Conservation (phyloP, 257 asterid genomes). For the Plantago ovata region DNA sequence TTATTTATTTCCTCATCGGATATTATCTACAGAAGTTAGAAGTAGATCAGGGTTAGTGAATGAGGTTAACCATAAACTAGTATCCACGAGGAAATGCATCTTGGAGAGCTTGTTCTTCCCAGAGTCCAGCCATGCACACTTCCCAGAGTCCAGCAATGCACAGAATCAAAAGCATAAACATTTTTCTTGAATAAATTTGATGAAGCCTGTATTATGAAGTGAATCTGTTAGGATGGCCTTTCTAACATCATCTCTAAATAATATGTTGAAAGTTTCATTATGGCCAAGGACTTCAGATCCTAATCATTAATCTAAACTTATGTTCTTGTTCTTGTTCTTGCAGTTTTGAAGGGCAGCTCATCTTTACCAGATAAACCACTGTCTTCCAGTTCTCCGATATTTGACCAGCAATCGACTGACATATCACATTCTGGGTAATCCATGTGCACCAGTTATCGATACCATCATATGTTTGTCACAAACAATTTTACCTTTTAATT, state of each 20-base stretch:
- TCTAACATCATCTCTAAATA: background rate
- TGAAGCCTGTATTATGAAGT: conserved; percentile 2
- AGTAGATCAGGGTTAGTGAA: conserved; percentile 1
- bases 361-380: conserved; percentile 79
- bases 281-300: background rate
- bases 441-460: conserved; percentile 10
- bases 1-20: no score
- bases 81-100: conserved; percentile 9
- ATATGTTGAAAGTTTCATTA: background rate
- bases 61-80: conserved; percentile 6
- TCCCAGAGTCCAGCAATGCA: conserved; percentile 3
- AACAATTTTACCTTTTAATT: background rate
- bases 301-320: background rate
- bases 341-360: conserved; percentile 90
- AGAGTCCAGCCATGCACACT: conserved; percentile 7
- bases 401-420: conserved; percentile 70
- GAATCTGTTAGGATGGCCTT: conserved; percentile 11
- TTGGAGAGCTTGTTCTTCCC: conserved; percentile 9
- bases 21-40: no score
- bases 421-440: conserved; percentile 75
- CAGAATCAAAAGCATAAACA: background rate
- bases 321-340: conserved; percentile 28
- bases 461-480: conserved; percentile 5
- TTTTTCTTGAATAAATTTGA: background rate
- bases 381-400: conserved; percentile 53